Percentiles rank a stretch among this genome's conserved stretches.
These are phyloP conservation scores for Ustilaginoidea virens DNA, from an alignment of 2,329 filamentous ascomycete species.

Conservation along the genomic window DNA sequence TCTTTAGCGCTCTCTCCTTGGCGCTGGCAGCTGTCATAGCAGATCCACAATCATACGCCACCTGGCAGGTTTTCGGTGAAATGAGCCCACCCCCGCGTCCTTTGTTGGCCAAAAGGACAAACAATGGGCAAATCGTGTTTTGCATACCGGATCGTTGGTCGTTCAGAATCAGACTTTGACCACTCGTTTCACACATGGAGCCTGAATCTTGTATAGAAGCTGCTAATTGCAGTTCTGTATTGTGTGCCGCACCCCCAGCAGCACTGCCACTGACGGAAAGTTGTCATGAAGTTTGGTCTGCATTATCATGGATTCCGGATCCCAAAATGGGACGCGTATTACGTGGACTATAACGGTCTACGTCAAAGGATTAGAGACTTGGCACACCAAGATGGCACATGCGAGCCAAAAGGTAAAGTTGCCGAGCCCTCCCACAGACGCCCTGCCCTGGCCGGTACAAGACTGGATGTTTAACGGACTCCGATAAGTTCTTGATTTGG, in stretches of 20 bases:
- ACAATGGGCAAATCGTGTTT: no score
- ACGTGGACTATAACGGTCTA: constrained; percentile 14
- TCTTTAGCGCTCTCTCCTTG: background rate
- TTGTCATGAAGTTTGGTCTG: constrained; percentile 15
- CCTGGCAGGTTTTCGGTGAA: no score
- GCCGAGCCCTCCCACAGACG: no score
- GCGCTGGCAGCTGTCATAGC: no score
- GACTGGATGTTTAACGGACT: no score
- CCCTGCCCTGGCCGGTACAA: no score
- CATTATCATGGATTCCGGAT: constrained; percentile 11
- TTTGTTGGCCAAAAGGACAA: no score
- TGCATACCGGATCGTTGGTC: no score
- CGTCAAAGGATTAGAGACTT: constrained; percentile 9
- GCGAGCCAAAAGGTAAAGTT: background rate
- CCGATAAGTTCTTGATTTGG: no score
- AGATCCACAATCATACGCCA: no score
- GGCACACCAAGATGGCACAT: background rate
- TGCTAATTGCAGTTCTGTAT: background rate
- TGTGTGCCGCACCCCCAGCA: background rate
- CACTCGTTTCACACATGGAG: background rate
- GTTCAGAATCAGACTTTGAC: no score
- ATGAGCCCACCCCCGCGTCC: no score
- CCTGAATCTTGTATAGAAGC: background rate
- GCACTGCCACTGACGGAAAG: background rate
- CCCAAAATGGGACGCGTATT: constrained; percentile 13